Conservation (phyloP, 2,329 filamentous ascomycete species). For the Penicillium sp. region DNA sequence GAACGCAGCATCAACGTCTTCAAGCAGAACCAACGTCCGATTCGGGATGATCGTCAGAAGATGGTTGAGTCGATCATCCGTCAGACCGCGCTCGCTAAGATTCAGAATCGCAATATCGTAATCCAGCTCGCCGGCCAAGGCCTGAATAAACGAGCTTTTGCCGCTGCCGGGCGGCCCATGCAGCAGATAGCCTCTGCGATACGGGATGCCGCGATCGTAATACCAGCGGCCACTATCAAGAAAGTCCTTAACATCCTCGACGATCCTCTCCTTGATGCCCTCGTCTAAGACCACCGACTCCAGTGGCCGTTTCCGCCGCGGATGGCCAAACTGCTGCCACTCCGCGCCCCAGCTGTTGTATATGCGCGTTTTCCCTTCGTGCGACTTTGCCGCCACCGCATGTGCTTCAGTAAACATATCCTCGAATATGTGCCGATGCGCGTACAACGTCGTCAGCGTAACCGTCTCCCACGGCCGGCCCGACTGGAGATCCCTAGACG, state of each 20-base stretch:
- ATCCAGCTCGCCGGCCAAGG: slow-evolving; percentile 84
- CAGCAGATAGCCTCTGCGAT: slow-evolving; percentile 81
- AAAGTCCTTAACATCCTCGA: slow-evolving; percentile 79
- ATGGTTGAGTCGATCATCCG: slow-evolving; percentile 82
- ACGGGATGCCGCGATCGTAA: slow-evolving; percentile 88
- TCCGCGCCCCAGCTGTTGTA: slow-evolving; percentile 80
- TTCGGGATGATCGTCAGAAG: slow-evolving; percentile 80
- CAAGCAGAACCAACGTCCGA: slow-evolving; percentile 75
- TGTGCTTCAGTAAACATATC: slow-evolving; percentile 86
- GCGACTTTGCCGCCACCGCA: slow-evolving; percentile 68
- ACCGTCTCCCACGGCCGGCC: slow-evolving; percentile 93
- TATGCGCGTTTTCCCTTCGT: slow-evolving; percentile 89
- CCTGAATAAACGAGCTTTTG: slow-evolving; percentile 95
- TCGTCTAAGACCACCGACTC: slow-evolving; percentile 81
- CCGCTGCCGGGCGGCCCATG: slow-evolving; percentile 88
- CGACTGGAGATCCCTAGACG: slow-evolving; percentile 70
- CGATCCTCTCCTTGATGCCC: slow-evolving; percentile 76
- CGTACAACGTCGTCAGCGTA: slow-evolving; percentile 85
- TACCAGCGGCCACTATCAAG: slow-evolving; percentile 80
- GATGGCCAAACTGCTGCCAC: slow-evolving; percentile 80
- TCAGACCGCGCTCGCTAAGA: slow-evolving; percentile 82
- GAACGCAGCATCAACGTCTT: slow-evolving; percentile 91
- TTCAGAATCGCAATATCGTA: slow-evolving; percentile 92
- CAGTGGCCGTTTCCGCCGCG: slow-evolving; percentile 80
- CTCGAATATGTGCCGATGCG: slow-evolving; percentile 84